Evolutionary conservation across 257 asterid genomes (phyloP).

Genomic region (Solanum ahanhuiri): DNA sequence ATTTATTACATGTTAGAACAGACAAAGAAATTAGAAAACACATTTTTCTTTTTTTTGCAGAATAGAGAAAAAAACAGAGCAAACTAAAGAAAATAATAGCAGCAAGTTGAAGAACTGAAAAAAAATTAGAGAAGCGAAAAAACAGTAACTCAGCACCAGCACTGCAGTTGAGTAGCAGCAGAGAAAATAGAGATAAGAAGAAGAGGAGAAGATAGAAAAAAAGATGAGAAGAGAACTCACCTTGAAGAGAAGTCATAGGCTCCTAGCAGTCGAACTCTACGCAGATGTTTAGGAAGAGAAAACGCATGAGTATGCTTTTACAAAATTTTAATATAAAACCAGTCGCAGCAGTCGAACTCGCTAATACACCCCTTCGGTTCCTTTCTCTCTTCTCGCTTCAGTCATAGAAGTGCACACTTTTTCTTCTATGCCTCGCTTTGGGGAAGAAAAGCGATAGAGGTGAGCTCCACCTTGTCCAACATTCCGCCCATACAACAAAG

Average conservation of each 20-base stretch:
- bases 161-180: not conserved
- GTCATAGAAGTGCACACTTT: not conserved
- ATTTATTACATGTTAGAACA: not conserved
- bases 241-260: not conserved
- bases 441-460: not conserved
- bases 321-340: not conserved
- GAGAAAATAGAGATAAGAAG: not conserved
- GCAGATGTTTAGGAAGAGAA: not conserved
- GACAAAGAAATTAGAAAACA: not conserved
- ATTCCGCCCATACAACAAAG: not conserved
- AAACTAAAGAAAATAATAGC: not conserved
- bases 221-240: not conserved
- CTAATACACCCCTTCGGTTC: not conserved
- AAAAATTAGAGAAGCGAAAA: not conserved
- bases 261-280: not conserved
- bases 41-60: not conserved
- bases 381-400: not conserved
- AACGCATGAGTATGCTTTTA: not conserved
- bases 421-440: not conserved
- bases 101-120: not conserved
- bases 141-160: not conserved
- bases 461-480: not conserved
- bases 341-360: not conserved
- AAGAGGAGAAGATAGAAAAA: not conserved
- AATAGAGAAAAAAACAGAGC: not conserved